A percentile compares a stretch with the other conserved stretches of the same genome.
These are phyloP conservation scores for Fusarium napiforme DNA, from an alignment of 2,329 filamentous ascomycete species.

Conservation along the genomic window DNA sequence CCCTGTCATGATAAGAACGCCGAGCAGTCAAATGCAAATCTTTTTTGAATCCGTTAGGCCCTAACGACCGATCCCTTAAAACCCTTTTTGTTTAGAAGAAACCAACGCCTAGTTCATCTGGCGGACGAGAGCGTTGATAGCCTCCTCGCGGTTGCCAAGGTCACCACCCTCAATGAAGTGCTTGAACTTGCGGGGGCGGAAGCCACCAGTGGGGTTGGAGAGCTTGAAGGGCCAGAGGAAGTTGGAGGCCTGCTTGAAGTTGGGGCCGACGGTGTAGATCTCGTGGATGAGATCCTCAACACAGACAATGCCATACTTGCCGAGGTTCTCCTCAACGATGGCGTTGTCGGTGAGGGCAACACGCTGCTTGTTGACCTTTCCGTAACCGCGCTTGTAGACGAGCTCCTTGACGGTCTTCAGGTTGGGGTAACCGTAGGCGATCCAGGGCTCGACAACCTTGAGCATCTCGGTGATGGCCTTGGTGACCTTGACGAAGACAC, in stretches of 20 bases:
- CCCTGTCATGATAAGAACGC: constrained; percentile 55
- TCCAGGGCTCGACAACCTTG: constrained; percentile 98
- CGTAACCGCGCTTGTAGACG: constrained; percentile 99
- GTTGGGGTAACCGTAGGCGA: constrained; percentile 99
- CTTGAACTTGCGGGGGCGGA: constrained; percentile 97
- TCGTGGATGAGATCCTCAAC: constrained; percentile 99
- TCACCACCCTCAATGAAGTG: constrained; percentile 99
- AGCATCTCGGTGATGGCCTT: constrained; percentile 98
- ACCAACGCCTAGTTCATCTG: constrained; percentile 87
- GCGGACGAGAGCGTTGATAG: constrained; percentile 95
- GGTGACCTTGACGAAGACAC: constrained; percentile 96
- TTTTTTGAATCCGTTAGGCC: constrained; percentile 47
- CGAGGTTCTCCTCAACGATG: constrained; percentile 95
- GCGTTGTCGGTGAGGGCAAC: constrained; percentile 96
- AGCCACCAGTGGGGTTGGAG: constrained; percentile 96
- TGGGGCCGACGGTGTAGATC: constrained; percentile 98
- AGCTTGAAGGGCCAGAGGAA: constrained; percentile 99
- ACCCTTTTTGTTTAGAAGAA: constrained; percentile 24
- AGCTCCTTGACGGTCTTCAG: constrained; percentile 99
- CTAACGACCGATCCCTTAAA: constrained; percentile 45
- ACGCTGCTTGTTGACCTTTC: constrained; percentile 98
- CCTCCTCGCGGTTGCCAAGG: constrained; percentile 97
- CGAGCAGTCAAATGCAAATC: constrained; percentile 52
- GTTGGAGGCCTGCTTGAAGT: constrained; percentile 99
- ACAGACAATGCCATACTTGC: constrained; percentile 99